Base-by-base conservation (phyloP, 352 stramenopile genomes). In the Phytophthora europaea region DNA sequence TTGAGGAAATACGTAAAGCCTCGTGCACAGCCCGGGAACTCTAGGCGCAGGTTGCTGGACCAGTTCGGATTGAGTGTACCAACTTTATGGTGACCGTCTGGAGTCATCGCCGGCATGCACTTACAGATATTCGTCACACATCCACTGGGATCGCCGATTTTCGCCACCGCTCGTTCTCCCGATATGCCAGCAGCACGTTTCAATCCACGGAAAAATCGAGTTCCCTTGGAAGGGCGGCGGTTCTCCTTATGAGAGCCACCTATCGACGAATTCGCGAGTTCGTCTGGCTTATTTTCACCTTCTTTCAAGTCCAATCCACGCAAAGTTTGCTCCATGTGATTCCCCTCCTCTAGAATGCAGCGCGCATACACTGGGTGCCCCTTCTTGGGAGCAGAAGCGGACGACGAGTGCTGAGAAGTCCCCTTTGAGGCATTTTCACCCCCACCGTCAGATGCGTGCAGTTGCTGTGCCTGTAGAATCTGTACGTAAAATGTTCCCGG, bases 401-500 rank as follows among this genome's bases (percentile, higher is more conserved):
- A 10, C 36, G 78, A 61, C 9, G 50, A 34, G 16, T 65, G 22
- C 6, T 70, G 43, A 22, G n/a, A 18, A 58, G 33, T 68, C 23
- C 63, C 67, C 34, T 79, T 81, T 3, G 56, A 45, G 22, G 45
- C 16, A 28, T 64, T 45, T 2, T 73, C 66, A 36, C 47, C 68
- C 12, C 65, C 65, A 47, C 47, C 55, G 36, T 94, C 88, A 18
- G 75, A 61, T 5, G 86, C 65, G 20, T 82, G 76, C 3, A 95
- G 67, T 40, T 94, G 84, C 52, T 94, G 84, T 9, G 89, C 89
- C 47, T 84, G 85, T 34, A 94, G 65, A 53, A 96, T 87, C 51
- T 94, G 87, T 7, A 95, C 87, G 76, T 95, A 94, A 67, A 95
- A 95, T 23, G 80, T 94, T 26, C 89, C 89, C 2, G 84, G 75